Conservation (phyloP, 2,329 filamentous ascomycete species). For the Passalora sequoiae region DNA sequence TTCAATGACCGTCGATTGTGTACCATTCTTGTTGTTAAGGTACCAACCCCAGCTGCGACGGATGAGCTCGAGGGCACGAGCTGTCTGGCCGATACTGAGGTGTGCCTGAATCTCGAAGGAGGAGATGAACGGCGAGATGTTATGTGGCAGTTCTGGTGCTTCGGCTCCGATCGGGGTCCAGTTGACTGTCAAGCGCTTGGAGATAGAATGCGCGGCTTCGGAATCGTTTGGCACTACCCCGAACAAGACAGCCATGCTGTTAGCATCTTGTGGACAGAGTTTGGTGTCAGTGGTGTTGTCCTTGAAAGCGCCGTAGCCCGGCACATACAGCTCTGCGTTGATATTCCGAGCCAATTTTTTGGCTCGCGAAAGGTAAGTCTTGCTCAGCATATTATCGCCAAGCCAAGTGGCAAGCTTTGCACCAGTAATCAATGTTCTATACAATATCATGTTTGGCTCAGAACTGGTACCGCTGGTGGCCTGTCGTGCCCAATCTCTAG, state of each 20-base stretch:
- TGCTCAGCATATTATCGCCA: slow-evolving; percentile 38
- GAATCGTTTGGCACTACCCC: slow-evolving; percentile 35
- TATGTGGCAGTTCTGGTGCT: slow-evolving; percentile 38
- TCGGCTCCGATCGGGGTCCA: slow-evolving; percentile 46
- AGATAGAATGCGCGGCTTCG: slow-evolving; percentile 32
- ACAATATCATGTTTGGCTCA: slow-evolving; percentile 45
- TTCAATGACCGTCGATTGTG: slow-evolving; percentile 42
- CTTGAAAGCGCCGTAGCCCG: slow-evolving; percentile 32
- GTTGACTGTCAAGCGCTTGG: slow-evolving; percentile 35
- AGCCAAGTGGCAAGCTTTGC: slow-evolving; percentile 39
- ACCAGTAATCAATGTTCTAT: slow-evolving; percentile 48
- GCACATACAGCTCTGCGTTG: slow-evolving; percentile 30
- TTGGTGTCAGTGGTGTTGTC: slow-evolving; percentile 37
- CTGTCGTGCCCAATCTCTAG: slow-evolving; percentile 46
- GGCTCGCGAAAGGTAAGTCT: slow-evolving; percentile 37
- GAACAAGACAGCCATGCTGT: slow-evolving; percentile 39
- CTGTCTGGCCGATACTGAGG: slow-evolving; percentile 36
- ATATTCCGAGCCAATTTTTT: slow-evolving; percentile 23
- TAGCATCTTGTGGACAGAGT: slow-evolving; percentile 52
- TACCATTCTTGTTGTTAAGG: slow-evolving; percentile 39
- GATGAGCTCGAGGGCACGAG: slow-evolving; percentile 42
- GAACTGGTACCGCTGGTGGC: slow-evolving; percentile 48
- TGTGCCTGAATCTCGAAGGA: slow-evolving; percentile 44
- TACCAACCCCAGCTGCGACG: slow-evolving; percentile 40
- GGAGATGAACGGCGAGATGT: slow-evolving; percentile 41